Percentiles rank a stretch among this genome's conserved stretches.
phyloP scores from a whole-genome alignment of 768 basidiomycete species.

The Auricularia sp. region DNA sequence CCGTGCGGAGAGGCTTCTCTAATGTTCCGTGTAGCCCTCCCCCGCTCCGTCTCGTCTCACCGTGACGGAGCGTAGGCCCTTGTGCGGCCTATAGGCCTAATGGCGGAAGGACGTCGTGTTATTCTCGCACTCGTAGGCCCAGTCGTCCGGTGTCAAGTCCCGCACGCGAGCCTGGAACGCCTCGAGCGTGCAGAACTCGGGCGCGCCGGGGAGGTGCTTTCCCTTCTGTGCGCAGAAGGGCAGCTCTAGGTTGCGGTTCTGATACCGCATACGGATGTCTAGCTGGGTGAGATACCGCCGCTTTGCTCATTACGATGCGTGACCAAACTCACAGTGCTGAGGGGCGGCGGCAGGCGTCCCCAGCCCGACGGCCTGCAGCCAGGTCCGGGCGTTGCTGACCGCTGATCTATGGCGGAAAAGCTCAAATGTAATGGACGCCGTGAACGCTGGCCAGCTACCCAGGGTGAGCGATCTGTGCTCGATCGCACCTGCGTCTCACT shows the following conservation, averaged over 20 bases:
- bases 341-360: background rate
- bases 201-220: constrained; percentile 56
- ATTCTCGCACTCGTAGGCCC: constrained; percentile 47
- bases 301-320: background rate
- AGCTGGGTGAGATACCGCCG: background rate
- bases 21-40: too few relatives aligned
- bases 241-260: constrained; percentile 52
- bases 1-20: too few relatives aligned
- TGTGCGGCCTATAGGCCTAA: background rate
- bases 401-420: constrained; percentile 39
- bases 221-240: constrained; percentile 57
- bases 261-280: constrained; percentile 71
- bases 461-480: background rate
- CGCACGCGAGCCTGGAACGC: constrained; percentile 53
- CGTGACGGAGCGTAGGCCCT: too few relatives aligned
- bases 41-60: too few relatives aligned
- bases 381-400: background rate
- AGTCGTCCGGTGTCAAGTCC: constrained; percentile 56
- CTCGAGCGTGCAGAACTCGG: constrained; percentile 62
- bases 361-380: background rate
- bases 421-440: constrained; percentile 64
- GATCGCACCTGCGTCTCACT: constrained; percentile 10
- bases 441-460: constrained; percentile 63
- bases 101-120: background rate
- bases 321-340: constrained; percentile 2